These are phyloP conservation scores for Pseudognaphalium luteoalbum DNA, from an alignment of 129 eudicot genomes.

Conservation along the genomic window DNA sequence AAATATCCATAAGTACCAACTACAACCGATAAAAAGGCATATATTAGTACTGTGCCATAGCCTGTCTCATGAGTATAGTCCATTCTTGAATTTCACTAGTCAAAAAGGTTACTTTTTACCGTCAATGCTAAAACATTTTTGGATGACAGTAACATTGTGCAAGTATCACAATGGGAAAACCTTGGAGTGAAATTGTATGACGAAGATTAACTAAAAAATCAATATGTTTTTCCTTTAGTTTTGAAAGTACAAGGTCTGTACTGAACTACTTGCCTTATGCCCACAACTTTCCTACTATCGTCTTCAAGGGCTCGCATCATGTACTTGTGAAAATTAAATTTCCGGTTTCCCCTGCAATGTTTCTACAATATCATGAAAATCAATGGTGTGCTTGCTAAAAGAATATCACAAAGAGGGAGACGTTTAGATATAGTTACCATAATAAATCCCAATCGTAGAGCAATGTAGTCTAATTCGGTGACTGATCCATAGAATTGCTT, in stretches of 20 bases:
- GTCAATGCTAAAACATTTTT: background rate
- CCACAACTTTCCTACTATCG: conserved; percentile 87
- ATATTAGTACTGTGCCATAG: conserved; percentile 8
- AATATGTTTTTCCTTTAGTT: background rate
- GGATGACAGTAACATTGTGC: background rate
- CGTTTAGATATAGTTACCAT: conserved; percentile 45
- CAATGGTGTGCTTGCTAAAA: background rate
- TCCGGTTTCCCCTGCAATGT: conserved; percentile 84
- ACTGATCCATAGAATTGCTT: conserved; percentile 96
- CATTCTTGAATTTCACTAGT: background rate
- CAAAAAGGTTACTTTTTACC: background rate
- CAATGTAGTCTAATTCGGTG: conserved; percentile 69
- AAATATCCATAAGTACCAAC: conserved; percentile 93
- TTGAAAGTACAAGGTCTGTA: background rate
- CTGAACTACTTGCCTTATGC: conserved; percentile 68
- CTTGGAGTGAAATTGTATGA: background rate
- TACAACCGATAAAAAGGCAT: conserved; percentile 47
- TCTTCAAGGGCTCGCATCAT: conserved; percentile 96
- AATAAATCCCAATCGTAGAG: conserved; percentile 81
- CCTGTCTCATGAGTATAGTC: background rate
- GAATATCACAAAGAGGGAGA: background rate
- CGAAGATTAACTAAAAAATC: background rate
- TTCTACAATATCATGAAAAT: conserved; percentile 47
- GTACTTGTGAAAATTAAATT: conserved; percentile 91
- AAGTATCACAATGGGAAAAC: background rate